Percentiles rank a stretch among this genome's conserved stretches.
phyloP scores from a whole-genome alignment of 148 eudicot genomes.

The Bassia scoparia region DNA sequence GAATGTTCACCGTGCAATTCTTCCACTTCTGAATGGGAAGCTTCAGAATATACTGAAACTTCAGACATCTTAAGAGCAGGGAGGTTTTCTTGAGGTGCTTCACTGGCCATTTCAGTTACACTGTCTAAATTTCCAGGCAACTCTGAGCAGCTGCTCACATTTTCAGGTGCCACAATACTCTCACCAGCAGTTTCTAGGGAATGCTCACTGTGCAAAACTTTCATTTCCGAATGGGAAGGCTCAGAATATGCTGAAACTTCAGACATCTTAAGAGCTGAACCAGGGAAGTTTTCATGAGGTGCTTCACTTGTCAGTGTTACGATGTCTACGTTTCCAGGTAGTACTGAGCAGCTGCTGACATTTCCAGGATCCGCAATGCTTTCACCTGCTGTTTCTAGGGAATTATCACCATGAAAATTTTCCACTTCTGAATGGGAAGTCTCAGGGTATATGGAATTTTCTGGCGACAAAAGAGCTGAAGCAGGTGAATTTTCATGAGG shows the following conservation, averaged over 20 bases:
- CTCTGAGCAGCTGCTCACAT: conserved; percentile 6
- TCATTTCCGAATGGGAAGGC: conserved; percentile 19
- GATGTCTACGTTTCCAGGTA: too few species aligned
- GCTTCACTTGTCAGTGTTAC: too few species aligned
- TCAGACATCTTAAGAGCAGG: conserved; percentile 13
- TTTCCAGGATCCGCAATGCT: too few species aligned
- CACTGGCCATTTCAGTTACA: not conserved
- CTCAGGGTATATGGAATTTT: conserved; percentile 20
- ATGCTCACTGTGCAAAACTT: too few species aligned
- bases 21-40: conserved; percentile 22
- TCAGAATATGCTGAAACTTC: conserved; percentile 18
- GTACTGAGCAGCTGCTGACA: too few species aligned
- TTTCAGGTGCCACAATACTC: conserved; percentile 12
- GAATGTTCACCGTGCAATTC: conserved; percentile 16
- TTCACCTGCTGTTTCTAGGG: conserved; percentile 11
- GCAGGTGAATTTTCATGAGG: conserved; percentile 4
- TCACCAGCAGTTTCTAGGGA: conserved; percentile 22
- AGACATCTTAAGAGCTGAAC: conserved; percentile 16
- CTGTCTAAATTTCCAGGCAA: conserved; percentile 7
- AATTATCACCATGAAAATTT: conserved; percentile 14
- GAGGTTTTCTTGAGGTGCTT: conserved; percentile 7
- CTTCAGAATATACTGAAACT: conserved; percentile 17
- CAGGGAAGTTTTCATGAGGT: conserved; percentile 2
- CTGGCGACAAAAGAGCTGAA: conserved; percentile 17
- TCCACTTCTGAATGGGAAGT: conserved; percentile 21